Evolutionary conservation across 1,284 basidiomycete species (phyloP), one percentile per base, ranked within the genome.

Genomic region (Vanrija pseudolonga): DNA sequence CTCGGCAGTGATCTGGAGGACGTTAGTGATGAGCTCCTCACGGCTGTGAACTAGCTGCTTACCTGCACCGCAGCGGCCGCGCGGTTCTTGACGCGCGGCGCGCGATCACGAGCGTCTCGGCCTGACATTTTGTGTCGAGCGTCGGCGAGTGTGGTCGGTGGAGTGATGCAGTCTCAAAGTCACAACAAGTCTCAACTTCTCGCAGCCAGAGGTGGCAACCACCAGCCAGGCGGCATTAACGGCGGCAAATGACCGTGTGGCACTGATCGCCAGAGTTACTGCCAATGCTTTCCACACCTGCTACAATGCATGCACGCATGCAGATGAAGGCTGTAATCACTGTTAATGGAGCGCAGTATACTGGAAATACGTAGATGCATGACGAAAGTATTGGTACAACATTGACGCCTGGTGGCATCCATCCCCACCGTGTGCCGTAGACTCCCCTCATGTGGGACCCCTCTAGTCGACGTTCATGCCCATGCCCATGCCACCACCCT

Each of bases 51-150:
- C 5, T 15, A 32, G 36, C 41, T 15, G 73, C 79, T 55, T 55
- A 88, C 89, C 77, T 96, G 93, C 60, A 97, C 81, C 53, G 90
- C 87, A 54, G 93, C 93, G 24, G 93, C 86, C 20, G 93, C 93
- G 50, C 93, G 83, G 77, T 97, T 97, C 82, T 94, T 93, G 63
- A 97, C 92, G 59, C 89, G 69, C 15, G 81, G 81, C 4, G 80
- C 80, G 38, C 77, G 67, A 43, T 77, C 76, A 47, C 71, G 66
- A 24, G 70, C 61, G 51, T 72, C 72, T 50, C 72, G 59, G 15
- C 64, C 68, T 3, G 71, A 68, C 71, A 72, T 74, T 50, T 6
- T 56, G 64, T 26, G 41, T 37, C 38, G 20, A 15, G 39, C 46
- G 41, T 47, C 32, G 44, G 18, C 20, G 24, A n/a, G 23, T 51